Evolutionary conservation across 306 rosid genomes (phyloP), one percentile per base, ranked within the genome.

Genomic region (Malus fusca): DNA sequence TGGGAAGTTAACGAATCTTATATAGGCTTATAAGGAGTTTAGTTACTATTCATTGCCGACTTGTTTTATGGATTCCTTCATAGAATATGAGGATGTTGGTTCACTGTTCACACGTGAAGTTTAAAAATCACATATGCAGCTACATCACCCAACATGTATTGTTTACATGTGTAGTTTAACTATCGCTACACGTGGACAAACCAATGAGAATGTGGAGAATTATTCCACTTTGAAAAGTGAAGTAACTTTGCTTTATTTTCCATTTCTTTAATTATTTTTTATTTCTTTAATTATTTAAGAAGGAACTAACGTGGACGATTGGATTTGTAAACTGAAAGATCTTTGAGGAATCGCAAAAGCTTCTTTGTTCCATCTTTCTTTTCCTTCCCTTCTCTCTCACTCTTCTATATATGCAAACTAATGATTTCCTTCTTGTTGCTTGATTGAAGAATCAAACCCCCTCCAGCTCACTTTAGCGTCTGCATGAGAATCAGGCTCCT

Each of bases 331-430:
- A 25, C 14, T 31, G 13, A 60, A 61, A 26, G 37, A 31, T 14
- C 6, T 30, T 17, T 15, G 31, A 30, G 3, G 68, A 30, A 30
- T 28, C 43, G 1, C 43, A 63, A 31, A 63, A 31, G 42, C 22
- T 31, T 30, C 22, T 30, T 63, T 63, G 19, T 30, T 63, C 2
- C 18, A 28, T 5, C 14, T 30, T 30, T n/a, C 30, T 14, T 30
- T 11, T 30, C 33, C 68, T 17, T 63, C 3, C 66, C 69, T 66
- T 35, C 68, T 33, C 74, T 21, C 28, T 56, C 70, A 77, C 65
- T 14, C 71, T 82, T 85, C 80, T 87, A 37, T 35, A 80, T 87
- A 35, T 37, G 78, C 69, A 15, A 70, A 55, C 12, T 35, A 66
- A 35, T 35, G 69, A 35, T 66, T 31, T 66, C 15, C 10, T 33